phyloP scores from a whole-genome alignment of 768 basidiomycete species.

The Lactarius evosmus region DNA sequence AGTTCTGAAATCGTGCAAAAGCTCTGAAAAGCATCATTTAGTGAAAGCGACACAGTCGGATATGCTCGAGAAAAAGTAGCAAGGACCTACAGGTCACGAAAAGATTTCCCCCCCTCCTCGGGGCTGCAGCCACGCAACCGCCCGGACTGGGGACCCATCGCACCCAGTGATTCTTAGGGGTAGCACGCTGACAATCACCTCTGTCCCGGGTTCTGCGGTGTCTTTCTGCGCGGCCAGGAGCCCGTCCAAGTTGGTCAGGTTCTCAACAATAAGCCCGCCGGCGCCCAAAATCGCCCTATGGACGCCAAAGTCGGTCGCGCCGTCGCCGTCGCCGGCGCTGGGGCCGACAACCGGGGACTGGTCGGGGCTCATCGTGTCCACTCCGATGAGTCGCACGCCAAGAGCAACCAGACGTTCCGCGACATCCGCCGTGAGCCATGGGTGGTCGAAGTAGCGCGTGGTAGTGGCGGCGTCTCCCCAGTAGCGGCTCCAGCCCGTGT shows the following conservation, averaged over 20 bases:
- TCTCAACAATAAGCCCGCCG: constrained; percentile 33
- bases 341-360: constrained; percentile 22
- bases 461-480: constrained; percentile 20
- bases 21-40: not conserved
- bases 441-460: constrained; percentile 32
- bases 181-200: constrained; percentile 28
- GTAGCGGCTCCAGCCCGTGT: constrained; percentile 33
- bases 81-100: not conserved
- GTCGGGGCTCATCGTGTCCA: constrained; percentile 34
- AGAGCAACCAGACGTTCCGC: constrained; percentile 29
- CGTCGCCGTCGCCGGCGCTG: not conserved
- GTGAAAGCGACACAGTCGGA: not conserved
- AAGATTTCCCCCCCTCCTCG: not conserved
- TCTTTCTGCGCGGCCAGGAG: constrained; percentile 18
- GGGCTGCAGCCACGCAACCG: constrained; percentile 29
- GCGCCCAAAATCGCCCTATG: constrained; percentile 30
- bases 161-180: constrained; percentile 31
- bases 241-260: constrained; percentile 31
- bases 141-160: constrained; percentile 34
- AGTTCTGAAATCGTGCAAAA: not conserved
- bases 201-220: constrained; percentile 2
- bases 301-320: constrained; percentile 25
- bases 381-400: constrained; percentile 31
- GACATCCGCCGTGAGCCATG: constrained; percentile 31
- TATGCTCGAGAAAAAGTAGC: not conserved